Base-by-base conservation (phyloP, 805 yeast species). In the Cyberlindnera americana region DNA sequence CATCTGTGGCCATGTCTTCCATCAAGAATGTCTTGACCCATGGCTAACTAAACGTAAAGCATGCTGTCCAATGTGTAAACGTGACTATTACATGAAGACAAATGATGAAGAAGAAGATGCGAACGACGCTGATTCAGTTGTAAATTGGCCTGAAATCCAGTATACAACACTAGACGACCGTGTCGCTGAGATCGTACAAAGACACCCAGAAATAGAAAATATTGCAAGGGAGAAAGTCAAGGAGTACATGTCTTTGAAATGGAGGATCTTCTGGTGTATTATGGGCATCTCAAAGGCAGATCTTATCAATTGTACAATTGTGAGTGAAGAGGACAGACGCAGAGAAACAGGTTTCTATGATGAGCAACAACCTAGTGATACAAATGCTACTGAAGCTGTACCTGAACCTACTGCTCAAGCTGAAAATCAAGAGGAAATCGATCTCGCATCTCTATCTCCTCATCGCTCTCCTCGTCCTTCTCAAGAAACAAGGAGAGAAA, bases 1-100 rank as follows among this genome's bases (percentile, higher is more conserved):
- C 31, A 66, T 83, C 10, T 86, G 95, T 63, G 88, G 89, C 3
- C 95, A 86, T 60, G 88, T 82, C 3, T 86, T 80, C 70, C 95
- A 86, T 54, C 69, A 80, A 17, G 81, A 73, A 14, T 86, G 95
- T 61, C 71, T 87, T 38, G 88, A 82, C 47, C 90, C 90, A 2
- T 86, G 95, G 95, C 65, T 86, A 33, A 79, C 77, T 3, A 74
- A 75, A 47, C 67, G 91, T 49, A 72, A 83, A 33, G 90, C 89
- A 1, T 81, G 86, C 51, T 86, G 95, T 57, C 95, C 95, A 8
- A 77, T 81, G 68, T 86, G 95, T 61, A 83, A 85, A 53, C 64
- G 81, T 23, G 88, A 80, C 56, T 81, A 79, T 56, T 76, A 70
- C 52, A 12, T 60, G 44, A 55, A 56, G 41, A 46, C 46, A 14